Percentiles rank a stretch among this genome's conserved stretches.
Evolutionary conservation across 2,329 filamentous ascomycete species (phyloP).

Genomic region (Scortechinia acanthostroma): DNA sequence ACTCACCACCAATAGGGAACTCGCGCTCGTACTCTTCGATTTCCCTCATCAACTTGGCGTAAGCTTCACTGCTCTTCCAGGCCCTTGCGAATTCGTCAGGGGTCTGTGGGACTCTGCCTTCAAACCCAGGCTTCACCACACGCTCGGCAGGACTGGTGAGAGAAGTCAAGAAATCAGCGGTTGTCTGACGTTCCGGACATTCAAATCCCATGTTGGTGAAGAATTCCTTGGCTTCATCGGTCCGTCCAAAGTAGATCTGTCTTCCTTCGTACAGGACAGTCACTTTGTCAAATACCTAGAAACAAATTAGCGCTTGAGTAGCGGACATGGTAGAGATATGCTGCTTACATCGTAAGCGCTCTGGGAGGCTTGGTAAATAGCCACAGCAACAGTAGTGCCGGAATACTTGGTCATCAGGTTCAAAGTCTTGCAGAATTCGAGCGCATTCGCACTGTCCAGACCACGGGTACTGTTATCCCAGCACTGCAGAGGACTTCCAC

Average conservation of each 20-base stretch:
- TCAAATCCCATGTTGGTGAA: conserved; percentile 34
- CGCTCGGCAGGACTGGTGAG: conserved; percentile 31
- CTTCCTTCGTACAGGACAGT: conserved; percentile 4
- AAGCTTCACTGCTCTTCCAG: conserved; percentile 19
- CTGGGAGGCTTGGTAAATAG: conserved; percentile 36
- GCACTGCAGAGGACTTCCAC: conserved; percentile 7
- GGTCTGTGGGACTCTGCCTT: conserved; percentile 21
- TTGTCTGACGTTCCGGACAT: conserved; percentile 31
- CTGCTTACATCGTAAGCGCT: conserved; percentile 22
- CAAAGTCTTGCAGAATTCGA: conserved; percentile 41
- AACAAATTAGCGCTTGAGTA: neutral
- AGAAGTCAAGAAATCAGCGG: conserved; percentile 36
- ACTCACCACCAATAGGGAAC: conserved; percentile 8
- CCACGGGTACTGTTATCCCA: conserved; percentile 38
- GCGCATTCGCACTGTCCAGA: conserved; percentile 39
- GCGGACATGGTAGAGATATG: neutral
- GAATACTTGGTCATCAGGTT: conserved; percentile 35
- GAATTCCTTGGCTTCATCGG: conserved; percentile 30
- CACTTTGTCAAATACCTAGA: conserved; percentile 4
- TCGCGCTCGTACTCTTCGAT: conserved; percentile 17
- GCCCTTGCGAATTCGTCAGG: conserved; percentile 25
- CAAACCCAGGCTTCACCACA: conserved; percentile 18
- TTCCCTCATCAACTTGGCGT: conserved; percentile 16
- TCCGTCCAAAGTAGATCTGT: conserved; percentile 17
- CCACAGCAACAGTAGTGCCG: conserved; percentile 34